Base-by-base conservation (phyloP, 2,329 filamentous ascomycete species). In the Colletotrichum navitas region DNA sequence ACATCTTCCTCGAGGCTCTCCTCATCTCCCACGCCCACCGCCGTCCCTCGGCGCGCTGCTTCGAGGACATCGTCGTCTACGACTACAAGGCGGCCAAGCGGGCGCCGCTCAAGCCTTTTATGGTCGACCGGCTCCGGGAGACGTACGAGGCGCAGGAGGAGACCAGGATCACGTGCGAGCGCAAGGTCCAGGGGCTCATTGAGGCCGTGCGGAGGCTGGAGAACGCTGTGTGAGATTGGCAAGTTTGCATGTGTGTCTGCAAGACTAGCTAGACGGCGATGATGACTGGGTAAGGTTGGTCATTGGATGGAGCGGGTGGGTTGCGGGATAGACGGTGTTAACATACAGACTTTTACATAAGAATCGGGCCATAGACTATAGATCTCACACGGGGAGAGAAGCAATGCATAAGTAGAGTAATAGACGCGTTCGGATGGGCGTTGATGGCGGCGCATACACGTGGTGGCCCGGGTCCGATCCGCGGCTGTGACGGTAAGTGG, bases 41-140 rank as follows among this genome's bases (percentile, higher is more conserved):
- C 76, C 87, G 94, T 26, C 85, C 90, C 18, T 93, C 93, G 11
- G 94, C 94, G 4, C 85, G 91, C 54, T 92, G 92, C 68, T 85
- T 89, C 36, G 95, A 98, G 81, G 93, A 95, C 75, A 89, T 94
- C 69, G 92, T 93, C 12, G 85, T 94, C 0, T 97, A 96, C 81
- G 92, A 97, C 81, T 77, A 87, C 74, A 74, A 75, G 36, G 73
- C 73, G 0, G 81, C 76, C 0, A 76, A 77, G 63, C 83, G 81
- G 77, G 78, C 83, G 2, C 77, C 78, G 24, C 76, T 86, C 76
- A 80, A 81, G 24, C 75, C 73, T 0, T 86, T 84, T 72, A 83
- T 86, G 82, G 78, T 80, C 0, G 78, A 80, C 6, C 75, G 79
- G 43, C 76, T 86, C 16, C 74, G 76, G 3, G 73, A 77, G 58